phyloP scores from a whole-genome alignment of 1,284 basidiomycete genomes.

The Ceratobasidium sp. region DNA sequence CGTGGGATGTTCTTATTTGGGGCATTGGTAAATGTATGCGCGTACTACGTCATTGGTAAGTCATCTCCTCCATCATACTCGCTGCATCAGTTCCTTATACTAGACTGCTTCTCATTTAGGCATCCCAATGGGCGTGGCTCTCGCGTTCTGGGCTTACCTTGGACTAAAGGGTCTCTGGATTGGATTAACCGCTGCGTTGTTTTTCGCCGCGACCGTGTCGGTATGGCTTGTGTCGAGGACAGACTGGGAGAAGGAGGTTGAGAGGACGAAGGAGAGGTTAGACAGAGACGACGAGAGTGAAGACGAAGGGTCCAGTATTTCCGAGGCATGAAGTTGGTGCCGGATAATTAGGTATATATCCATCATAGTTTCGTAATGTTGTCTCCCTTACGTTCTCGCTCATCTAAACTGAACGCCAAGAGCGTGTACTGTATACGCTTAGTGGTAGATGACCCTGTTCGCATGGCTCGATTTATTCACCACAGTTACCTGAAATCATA shows the following conservation, averaged over 20 bases:
- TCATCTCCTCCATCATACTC: no score
- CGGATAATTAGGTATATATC: no score
- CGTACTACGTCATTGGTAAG: conserved; percentile 50
- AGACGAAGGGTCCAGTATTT: background rate
- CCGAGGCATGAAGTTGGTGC: conserved; percentile 6
- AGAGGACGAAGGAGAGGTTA: conserved; percentile 39
- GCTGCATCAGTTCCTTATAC: background rate
- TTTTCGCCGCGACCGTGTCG: conserved; percentile 38
- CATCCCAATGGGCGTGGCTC: conserved; percentile 47
- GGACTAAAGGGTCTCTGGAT: conserved; percentile 50
- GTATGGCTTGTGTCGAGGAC: conserved; percentile 43
- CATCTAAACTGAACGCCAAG: no score
- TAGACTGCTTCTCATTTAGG: conserved; percentile 29
- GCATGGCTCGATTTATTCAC: no score
- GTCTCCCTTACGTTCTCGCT: no score
- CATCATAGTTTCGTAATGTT: no score
- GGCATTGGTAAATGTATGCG: conserved; percentile 48
- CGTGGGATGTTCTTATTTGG: conserved; percentile 48
- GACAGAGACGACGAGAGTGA: conserved; percentile 14
- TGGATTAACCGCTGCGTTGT: conserved; percentile 47
- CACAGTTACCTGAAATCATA: background rate
- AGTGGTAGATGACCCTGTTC: no score
- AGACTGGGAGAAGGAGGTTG: conserved; percentile 49
- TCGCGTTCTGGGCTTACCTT: conserved; percentile 41
- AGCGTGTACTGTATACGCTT: no score